Base-by-base conservation (phyloP, 2,329 filamentous ascomycete species). In the Zymoseptoria ardabiliae region DNA sequence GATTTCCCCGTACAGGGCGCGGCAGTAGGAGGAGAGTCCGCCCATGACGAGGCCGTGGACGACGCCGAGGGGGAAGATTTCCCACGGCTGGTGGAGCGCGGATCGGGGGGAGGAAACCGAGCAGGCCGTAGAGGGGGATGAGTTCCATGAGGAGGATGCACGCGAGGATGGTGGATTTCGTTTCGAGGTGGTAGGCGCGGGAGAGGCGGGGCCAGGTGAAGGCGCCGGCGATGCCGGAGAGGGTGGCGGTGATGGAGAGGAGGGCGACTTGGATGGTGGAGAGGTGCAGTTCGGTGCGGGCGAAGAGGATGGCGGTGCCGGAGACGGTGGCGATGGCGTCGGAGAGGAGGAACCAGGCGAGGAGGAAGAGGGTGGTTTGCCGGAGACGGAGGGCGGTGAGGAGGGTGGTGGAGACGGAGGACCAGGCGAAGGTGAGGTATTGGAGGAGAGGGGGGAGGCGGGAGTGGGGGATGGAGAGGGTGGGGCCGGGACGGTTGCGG, bases 311-410 rank as follows among this genome's bases (percentile, higher is more conserved):
- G 1, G 93, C 92, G 0, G 92, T 96, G n/a, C 90, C 92, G 22
- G 90, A 93, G 0, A 95, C 91, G 0, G 93, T 97, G 2, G 93
- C 93, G 61, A 97, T 89, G 22, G 90, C 90, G 69, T 97, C 93
- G 2, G 90, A 96, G 2, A 97, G 81, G 13, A 97, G 81, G 70
- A 97, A 96, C 93, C 93, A 97, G 5, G 89, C 89, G 2, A 82
- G 81, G 9, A 97, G 81, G 70, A 92, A 93, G 4, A 91, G 76
- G 53, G 87, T 77, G n/a, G 89, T 86, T 67, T 93, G 89, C 4
- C 83, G 74, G 2, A 92, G 79, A 13, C 82, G 81, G 17, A 85
- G 76, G 1, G 91, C 91, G 45, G 89, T 81, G 66, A 84, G 82
- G 2, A 92, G 76, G 0, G 92, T 97, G 58, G 84, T 84, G 71